Base-by-base conservation (phyloP, 768 basidiomycete species). In the Boletus edulis region DNA sequence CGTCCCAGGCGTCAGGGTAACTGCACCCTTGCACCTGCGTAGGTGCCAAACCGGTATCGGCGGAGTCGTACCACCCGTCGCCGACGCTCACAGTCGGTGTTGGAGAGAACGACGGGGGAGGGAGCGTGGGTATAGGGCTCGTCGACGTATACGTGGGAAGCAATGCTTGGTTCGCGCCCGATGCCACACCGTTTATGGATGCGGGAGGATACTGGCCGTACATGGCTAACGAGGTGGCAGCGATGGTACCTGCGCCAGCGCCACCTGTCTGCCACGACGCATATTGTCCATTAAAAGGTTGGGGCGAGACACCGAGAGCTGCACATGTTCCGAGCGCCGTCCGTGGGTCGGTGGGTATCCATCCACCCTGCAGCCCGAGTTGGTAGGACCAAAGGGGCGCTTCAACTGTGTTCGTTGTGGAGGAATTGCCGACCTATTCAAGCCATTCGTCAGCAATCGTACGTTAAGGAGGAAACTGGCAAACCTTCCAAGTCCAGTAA, bases 401-500 rank as follows among this genome's bases (percentile, higher is more conserved):
- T 56, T 79, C 71, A 6, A 82, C 76, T 5, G 62, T 75, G 45
- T 78, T 79, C 27, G 77, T 73, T 11, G 73, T 72, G 35, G 78
- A 74, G 3, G 83, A 83, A 59, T 80, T 80, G 50, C 85, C 87
- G 48, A 89, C 81, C 76, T 77, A 59, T 24, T 22, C 34, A 38
- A 35, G n/a, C 6, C 31, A 14, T n/a, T 32, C 31, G 9, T 56
- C 35, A 61, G 56, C 17, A 24, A 54, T 44, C 6, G 35, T 24
- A 29, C 11, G 5, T 31, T 15, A n/a, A 10, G 14, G 27, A 27
- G 18, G 57, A 63, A 35, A 10, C 20, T 13, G 20, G 5, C 50
- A 42, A 43, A 79, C 79, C 78, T 86, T 88, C 89, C 87, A 89
- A 9, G 85, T 88, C 88, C 87, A 90, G 77, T 80, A 89, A 73